Evolutionary conservation across 2,329 filamentous ascomycete genomes (phyloP).

Genomic region (Aspergillus aculeatus): DNA sequence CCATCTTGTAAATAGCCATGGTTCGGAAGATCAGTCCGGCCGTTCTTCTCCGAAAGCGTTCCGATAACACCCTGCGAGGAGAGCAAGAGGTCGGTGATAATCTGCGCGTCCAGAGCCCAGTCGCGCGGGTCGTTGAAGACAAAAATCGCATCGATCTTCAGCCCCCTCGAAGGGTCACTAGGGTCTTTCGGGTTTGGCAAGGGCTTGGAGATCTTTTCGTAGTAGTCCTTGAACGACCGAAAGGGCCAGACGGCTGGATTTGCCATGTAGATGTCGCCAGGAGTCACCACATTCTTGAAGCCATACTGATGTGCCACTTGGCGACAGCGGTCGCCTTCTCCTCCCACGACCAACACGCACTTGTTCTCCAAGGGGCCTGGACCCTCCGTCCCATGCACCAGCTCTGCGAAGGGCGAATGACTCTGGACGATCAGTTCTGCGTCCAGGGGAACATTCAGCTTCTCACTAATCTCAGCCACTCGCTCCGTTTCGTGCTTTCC

Average conservation of each 20-base stretch:
- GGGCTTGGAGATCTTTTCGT: constrained; percentile 49
- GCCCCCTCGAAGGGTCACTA: constrained; percentile 48
- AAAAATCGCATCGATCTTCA: constrained; percentile 86
- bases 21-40: constrained; percentile 62
- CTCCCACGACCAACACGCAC: constrained; percentile 73
- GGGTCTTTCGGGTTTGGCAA: constrained; percentile 37
- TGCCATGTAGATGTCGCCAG: constrained; percentile 75
- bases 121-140: constrained; percentile 96
- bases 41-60: constrained; percentile 73
- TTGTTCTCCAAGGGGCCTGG: constrained; percentile 57
- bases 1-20: constrained; percentile 77
- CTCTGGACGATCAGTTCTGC: constrained; percentile 78
- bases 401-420: constrained; percentile 81
- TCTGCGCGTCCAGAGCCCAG: constrained; percentile 86
- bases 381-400: constrained; percentile 60
- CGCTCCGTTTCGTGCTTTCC: constrained; percentile 77
- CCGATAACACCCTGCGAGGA: constrained; percentile 77
- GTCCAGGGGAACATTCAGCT: constrained; percentile 64
- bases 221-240: constrained; percentile 62
- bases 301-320: constrained; percentile 71
- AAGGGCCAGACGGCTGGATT: constrained; percentile 83
- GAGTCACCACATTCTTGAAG: constrained; percentile 78
- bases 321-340: constrained; percentile 65
- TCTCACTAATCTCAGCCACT: constrained; percentile 66
- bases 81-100: constrained; percentile 79